Conservation (phyloP, 208 protist species). For the Leptomonas seymouri region DNA sequence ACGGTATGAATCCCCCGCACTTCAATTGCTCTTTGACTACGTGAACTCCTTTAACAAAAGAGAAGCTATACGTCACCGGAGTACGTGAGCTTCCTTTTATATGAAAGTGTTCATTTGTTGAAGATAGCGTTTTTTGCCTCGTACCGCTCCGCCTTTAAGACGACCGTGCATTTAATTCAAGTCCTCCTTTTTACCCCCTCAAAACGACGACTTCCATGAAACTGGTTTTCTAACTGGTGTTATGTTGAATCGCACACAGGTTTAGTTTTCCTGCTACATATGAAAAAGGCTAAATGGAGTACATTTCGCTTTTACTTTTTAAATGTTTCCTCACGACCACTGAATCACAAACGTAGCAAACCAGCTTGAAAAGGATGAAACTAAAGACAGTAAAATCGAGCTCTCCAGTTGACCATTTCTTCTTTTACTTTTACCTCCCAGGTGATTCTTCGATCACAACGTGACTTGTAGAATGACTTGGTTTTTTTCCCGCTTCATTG, state of each 20-base stretch:
- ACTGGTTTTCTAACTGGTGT: neutral
- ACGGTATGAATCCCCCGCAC: neutral
- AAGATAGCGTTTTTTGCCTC: slow-evolving; percentile 3
- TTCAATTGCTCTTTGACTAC: neutral
- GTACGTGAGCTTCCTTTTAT: neutral
- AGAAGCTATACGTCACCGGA: slow-evolving; percentile 2
- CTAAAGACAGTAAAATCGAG: neutral
- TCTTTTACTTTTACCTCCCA: neutral
- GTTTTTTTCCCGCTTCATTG: slow-evolving; percentile 1
- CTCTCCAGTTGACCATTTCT: neutral
- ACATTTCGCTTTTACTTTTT: neutral
- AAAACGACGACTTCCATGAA: neutral
- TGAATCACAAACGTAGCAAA: neutral
- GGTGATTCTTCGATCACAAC: neutral
- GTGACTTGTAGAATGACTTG: slow-evolving; percentile 1
- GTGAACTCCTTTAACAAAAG: neutral
- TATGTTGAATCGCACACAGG: neutral
- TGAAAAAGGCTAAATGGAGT: neutral
- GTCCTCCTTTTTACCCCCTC: neutral
- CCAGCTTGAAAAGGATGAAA: neutral
- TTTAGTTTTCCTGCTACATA: neutral
- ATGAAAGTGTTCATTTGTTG: neutral
- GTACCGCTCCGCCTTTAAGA: slow-evolving; percentile 16
- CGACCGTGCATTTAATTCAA: neutral
- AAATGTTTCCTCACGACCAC: too few species aligned